These are phyloP conservation scores for Avicennia marina DNA, from an alignment of 257 asterid genomes.

Conservation along the genomic window DNA sequence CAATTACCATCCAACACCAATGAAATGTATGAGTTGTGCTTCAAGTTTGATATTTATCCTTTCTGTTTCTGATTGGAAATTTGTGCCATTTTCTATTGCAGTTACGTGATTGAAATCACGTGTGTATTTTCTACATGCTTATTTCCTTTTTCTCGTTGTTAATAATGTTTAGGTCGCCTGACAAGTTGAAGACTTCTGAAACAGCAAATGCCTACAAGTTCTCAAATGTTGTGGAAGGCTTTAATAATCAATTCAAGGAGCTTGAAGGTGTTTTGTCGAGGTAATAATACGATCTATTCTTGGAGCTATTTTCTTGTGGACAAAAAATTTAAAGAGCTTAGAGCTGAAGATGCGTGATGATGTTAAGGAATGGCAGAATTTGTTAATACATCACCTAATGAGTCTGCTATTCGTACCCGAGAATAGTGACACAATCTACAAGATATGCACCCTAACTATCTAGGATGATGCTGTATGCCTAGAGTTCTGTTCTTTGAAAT, in stretches of 20 bases:
- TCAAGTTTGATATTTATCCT: neutral
- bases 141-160: neutral
- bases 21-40: constrained; percentile 34
- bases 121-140: neutral
- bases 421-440: neutral
- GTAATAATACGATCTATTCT: no score
- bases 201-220: constrained; percentile 26
- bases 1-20: constrained; percentile 21
- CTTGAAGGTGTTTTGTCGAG: constrained; percentile 50
- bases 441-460: neutral
- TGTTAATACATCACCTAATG: no score
- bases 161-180: constrained; percentile 35
- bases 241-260: constrained; percentile 37
- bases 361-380: no score
- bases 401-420: no score
- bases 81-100: neutral
- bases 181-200: constrained; percentile 30
- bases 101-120: neutral
- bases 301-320: no score
- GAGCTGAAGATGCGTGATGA: no score
- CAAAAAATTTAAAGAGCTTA: no score
- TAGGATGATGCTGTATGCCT: neutral
- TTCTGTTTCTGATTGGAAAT: constrained; percentile 5
- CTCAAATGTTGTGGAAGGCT: constrained; percentile 39
- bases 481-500: neutral